Conservation (phyloP, 1,284 basidiomycete genomes). For the Cutaneotrichosporon spelunceum region DNA sequence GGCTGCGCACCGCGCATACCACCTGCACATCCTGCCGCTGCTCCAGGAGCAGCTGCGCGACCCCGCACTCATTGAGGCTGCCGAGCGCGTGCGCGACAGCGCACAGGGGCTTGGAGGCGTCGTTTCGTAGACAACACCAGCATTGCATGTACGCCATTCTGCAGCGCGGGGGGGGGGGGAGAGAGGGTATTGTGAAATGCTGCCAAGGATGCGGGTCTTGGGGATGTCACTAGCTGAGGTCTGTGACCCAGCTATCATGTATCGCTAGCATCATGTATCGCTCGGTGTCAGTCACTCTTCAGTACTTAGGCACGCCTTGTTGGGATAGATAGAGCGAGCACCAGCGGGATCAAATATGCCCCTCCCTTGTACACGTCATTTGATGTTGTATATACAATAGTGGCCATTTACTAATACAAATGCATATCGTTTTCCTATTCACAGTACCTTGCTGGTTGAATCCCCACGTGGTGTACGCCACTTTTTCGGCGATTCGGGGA, state of each 20-base stretch:
- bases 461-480: background rate
- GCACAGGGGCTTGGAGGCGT: conserved; percentile 21
- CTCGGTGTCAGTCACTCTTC: no score
- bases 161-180: background rate
- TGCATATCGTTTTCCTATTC: no score
- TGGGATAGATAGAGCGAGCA: no score
- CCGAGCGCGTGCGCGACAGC: conserved; percentile 22
- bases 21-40: conserved; percentile 43
- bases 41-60: conserved; percentile 41
- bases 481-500: background rate
- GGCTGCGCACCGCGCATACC: conserved; percentile 50
- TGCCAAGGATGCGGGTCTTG: background rate
- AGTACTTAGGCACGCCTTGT: no score
- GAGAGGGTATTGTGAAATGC: background rate
- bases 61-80: conserved; percentile 36
- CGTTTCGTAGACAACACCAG: conserved; percentile 6
- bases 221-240: background rate
- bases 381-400: no score
- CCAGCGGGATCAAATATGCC: no score
- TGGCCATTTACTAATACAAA: no score
- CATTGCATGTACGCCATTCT: conserved; percentile 16
- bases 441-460: no score
- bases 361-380: no score
- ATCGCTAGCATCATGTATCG: no score
- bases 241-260: no score